Evolutionary conservation across 352 stramenopile genomes (phyloP), one percentile per base, ranked within the genome.

Genomic region (Pythium monospermum): DNA sequence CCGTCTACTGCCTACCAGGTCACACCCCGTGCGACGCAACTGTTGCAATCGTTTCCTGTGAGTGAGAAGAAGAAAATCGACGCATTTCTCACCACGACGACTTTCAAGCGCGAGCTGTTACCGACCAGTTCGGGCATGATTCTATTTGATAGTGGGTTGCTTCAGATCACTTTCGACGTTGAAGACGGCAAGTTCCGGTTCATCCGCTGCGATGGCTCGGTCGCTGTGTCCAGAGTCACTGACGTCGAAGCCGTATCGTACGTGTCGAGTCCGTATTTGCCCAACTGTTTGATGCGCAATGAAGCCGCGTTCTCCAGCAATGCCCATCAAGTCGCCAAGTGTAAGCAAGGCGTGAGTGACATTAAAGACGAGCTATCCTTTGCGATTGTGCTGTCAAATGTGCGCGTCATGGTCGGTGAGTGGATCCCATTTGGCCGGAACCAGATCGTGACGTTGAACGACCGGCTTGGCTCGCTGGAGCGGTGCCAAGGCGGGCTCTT

Each of bases 361-460:
- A 97, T 97, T 44, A 73, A 92, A 39, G 92, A 98, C 57, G 89
- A 98, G 62, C 78, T 99, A 12, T 94, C 91, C 33, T 92, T 97
- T 57, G 92, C 97, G 19, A 97, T 99, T 54, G 97, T 97, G 30
- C 72, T 99, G 35, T 97, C 98, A 56, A 96, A 94, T 27, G 94
- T 99, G 26, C 95, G 87, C 4, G 81, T 99, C 12, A 98, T 99
- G 73, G 93, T 99, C 28, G 91, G 92, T 10, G 96, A 99, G 70
- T 99, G 96, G 74, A 98, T 99, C 43, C 96, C 96, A 22, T 99
- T 98, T 57, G 96, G 96, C 8, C 84, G 93, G 1, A 99, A 99
- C 65, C 88, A 98, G 71, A 97, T 99, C 38, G 91, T 99, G 40
- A 90, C 96, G 46, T 73, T 99, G 2, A 99, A 99, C 50, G 95